A percentile compares a stretch with the other conserved stretches of the same genome.
These are phyloP conservation scores for Aspergillus coremiiformis DNA, from an alignment of 495 filamentous ascomycete genomes.

Conservation along the genomic window DNA sequence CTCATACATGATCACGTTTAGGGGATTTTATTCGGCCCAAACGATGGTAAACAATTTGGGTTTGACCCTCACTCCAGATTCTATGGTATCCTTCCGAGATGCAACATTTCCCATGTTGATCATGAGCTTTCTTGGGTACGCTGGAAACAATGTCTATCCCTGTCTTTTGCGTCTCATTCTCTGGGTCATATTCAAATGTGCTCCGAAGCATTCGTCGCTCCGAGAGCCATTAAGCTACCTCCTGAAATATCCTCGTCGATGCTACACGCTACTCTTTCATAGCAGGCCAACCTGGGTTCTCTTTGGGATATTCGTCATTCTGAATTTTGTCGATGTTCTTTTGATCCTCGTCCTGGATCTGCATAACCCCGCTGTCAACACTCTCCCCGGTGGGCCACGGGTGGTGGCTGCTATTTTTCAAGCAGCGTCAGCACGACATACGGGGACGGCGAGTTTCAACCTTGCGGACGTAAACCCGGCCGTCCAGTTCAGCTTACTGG, in stretches of 20 bases:
- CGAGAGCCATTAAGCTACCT: constrained; percentile 43
- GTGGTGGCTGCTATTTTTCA: constrained; percentile 54
- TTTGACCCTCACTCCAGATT: constrained; percentile 73
- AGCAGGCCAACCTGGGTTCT: constrained; percentile 54
- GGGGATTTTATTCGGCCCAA: constrained; percentile 30
- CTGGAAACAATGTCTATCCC: constrained; percentile 78
- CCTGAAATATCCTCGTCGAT: constrained; percentile 54
- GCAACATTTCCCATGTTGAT: constrained; percentile 60
- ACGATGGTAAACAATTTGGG: constrained; percentile 43
- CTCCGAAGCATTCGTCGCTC: constrained; percentile 32
- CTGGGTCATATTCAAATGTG: constrained; percentile 53
- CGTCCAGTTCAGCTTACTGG: constrained; percentile 51
- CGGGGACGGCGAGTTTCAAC: constrained; percentile 51
- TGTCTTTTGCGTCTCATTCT: constrained; percentile 73
- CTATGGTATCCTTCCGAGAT: constrained; percentile 70
- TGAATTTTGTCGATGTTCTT: constrained; percentile 52
- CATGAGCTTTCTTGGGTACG: constrained; percentile 67
- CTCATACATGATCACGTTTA: constrained; percentile 1
- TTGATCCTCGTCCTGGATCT: constrained; percentile 55
- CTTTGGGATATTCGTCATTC: constrained; percentile 48
- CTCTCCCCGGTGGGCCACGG: constrained; percentile 23
- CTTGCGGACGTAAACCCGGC: constrained; percentile 51
- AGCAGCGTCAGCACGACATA: constrained; percentile 51
- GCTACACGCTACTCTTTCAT: constrained; percentile 58
- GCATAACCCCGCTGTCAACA: constrained; percentile 25